These are phyloP conservation scores for Gossypium anomalum DNA, from an alignment of 345 rosid genomes.

Conservation along the genomic window DNA sequence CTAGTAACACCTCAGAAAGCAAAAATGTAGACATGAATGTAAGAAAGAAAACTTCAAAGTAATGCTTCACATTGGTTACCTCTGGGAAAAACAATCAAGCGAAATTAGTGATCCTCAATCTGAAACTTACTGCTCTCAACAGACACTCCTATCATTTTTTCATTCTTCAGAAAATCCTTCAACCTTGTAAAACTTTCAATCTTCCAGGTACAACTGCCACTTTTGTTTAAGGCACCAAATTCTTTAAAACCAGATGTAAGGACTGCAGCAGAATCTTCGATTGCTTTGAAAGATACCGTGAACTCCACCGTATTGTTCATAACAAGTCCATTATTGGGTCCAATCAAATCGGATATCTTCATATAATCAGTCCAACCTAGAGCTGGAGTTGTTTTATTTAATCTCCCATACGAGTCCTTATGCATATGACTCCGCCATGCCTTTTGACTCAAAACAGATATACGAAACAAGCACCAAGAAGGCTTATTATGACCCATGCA, in stretches of 20 bases:
- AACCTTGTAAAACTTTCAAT: conserved; percentile 84
- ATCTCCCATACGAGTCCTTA: conserved; percentile 79
- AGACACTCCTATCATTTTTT: conserved; percentile 87
- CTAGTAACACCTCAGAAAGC: neutral
- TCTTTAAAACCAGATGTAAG: too few relatives aligned
- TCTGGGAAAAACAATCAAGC: conserved; percentile 96
- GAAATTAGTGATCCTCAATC: conserved; percentile 92
- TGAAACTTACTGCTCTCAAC: conserved; percentile 96
- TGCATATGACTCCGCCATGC: conserved; percentile 85
- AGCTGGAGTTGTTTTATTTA: conserved; percentile 21
- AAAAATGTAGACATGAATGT: neutral
- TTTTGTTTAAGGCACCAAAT: too few relatives aligned
- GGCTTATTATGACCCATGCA: conserved; percentile 68
- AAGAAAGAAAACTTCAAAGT: neutral
- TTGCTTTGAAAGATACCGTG: conserved; percentile 87
- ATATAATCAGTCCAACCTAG: conserved; percentile 93
- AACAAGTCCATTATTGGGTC: conserved; percentile 54
- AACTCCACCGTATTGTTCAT: conserved; percentile 79
- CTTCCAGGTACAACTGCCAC: conserved; percentile 62
- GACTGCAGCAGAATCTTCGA: conserved; percentile 34
- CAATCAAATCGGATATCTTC: conserved; percentile 84
- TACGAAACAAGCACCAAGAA: conserved; percentile 93
- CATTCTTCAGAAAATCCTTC: conserved; percentile 89
- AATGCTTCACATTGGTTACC: conserved; percentile 36
- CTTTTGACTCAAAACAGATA: conserved; percentile 85